Percentiles rank a stretch among this genome's conserved stretches.
phyloP scores from a whole-genome alignment of 2,329 filamentous ascomycete genomes.

The Neopestalotiopsis sp. region DNA sequence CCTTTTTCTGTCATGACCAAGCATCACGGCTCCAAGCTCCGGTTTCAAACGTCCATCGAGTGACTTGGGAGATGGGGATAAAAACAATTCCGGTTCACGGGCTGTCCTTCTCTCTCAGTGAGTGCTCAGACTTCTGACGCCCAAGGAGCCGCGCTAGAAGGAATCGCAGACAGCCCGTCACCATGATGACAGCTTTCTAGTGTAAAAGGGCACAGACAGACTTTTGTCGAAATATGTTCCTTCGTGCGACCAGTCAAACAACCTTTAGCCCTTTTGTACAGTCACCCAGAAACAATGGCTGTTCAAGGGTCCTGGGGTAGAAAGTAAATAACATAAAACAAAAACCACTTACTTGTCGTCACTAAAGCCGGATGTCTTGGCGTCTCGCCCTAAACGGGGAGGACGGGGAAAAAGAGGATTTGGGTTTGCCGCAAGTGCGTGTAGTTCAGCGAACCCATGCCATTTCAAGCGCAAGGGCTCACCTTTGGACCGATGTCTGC shows the following conservation, averaged over 20 bases:
- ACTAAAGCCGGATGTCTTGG: neutral
- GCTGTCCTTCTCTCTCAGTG: neutral
- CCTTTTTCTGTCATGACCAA: neutral
- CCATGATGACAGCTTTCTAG: neutral
- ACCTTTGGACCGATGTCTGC: neutral
- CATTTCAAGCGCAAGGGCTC: neutral
- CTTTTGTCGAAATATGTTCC: neutral
- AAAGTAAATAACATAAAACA: no score
- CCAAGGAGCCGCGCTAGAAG: neutral
- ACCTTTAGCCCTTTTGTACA: neutral
- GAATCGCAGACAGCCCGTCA: neutral
- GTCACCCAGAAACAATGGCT: neutral
- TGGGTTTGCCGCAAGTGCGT: no score
- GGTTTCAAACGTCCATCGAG: neutral
- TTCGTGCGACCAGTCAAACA: neutral
- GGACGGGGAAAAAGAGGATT: neutral
- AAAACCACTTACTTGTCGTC: no score
- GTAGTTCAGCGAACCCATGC: neutral
- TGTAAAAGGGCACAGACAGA: neutral
- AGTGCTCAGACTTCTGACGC: neutral
- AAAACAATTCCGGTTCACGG: neutral
- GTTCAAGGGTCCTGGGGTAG: neutral
- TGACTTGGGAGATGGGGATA: neutral
- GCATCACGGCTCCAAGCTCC: neutral
- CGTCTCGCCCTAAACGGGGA: neutral